Conservation (phyloP, 1,284 basidiomycete genomes). For the Abortiporus biennis region DNA sequence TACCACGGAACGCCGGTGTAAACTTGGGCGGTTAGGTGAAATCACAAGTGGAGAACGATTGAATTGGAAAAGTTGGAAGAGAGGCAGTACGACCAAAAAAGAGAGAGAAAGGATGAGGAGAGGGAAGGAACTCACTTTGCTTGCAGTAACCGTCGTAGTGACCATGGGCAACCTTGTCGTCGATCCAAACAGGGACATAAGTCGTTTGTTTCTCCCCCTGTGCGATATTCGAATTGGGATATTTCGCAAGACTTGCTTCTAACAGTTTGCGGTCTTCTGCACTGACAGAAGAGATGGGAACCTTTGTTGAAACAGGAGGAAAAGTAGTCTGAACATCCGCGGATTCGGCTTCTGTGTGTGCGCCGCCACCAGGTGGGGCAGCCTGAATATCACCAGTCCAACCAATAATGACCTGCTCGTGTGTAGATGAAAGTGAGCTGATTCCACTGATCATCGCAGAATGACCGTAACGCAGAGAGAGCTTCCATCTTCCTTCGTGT, state of each 20-base stretch:
- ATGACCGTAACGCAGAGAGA: slow-evolving; percentile 84
- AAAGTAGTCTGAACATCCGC: not conserved
- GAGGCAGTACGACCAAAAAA: too few relatives aligned
- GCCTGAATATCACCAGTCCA: slow-evolving; percentile 86
- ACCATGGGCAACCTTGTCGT: slow-evolving; percentile 85
- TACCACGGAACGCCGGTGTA: too few relatives aligned
- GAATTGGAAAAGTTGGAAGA: too few relatives aligned
- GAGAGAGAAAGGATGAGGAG: too few relatives aligned
- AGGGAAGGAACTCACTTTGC: slow-evolving; percentile 59
- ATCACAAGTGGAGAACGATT: too few relatives aligned
- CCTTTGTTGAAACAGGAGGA: slow-evolving; percentile 16
- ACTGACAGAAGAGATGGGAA: slow-evolving; percentile 49
- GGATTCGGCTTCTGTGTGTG: not conserved
- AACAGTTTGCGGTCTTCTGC: slow-evolving; percentile 57
- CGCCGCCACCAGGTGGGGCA: slow-evolving; percentile 20
- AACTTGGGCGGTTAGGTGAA: too few relatives aligned
- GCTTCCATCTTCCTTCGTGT: slow-evolving; percentile 50
- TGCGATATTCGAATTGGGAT: slow-evolving; percentile 36
- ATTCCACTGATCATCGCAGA: slow-evolving; percentile 96
- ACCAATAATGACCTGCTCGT: slow-evolving; percentile 89
- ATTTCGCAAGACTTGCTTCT: slow-evolving; percentile 58
- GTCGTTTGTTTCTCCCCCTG: slow-evolving; percentile 47
- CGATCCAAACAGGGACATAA: slow-evolving; percentile 91
- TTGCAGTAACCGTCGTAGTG: slow-evolving; percentile 99
- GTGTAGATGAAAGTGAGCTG: slow-evolving; percentile 73